Percentiles rank a stretch among this genome's conserved stretches.
These are phyloP conservation scores for Phytophthora hybrid DNA, from an alignment of 352 stramenopile genomes.

Conservation along the genomic window DNA sequence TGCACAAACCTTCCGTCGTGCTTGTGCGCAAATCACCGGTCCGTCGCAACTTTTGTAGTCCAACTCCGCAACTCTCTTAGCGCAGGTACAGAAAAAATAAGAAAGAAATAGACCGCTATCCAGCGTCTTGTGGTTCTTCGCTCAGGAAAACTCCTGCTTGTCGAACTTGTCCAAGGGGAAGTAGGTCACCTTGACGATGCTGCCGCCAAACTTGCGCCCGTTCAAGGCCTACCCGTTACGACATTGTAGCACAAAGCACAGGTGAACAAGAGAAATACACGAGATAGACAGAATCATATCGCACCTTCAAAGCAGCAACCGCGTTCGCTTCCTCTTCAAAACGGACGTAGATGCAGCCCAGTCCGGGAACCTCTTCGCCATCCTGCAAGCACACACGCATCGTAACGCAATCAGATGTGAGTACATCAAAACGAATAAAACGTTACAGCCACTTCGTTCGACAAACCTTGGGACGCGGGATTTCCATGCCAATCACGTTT, in stretches of 20 bases:
- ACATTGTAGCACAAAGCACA: constrained; percentile 6
- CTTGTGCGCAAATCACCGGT: constrained; percentile 19
- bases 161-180: constrained; percentile 82
- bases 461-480: constrained; percentile 83
- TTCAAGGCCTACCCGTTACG: constrained; percentile 63
- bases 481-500: constrained; percentile 71
- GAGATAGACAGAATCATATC: not conserved
- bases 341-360: constrained; percentile 86
- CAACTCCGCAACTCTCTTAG: constrained; percentile 31
- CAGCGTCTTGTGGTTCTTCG: constrained; percentile 16
- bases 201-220: constrained; percentile 88
- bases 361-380: constrained; percentile 56
- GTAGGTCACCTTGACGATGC: constrained; percentile 86
- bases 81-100: constrained; percentile 31
- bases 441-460: not conserved
- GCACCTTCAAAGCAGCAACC: constrained; percentile 71
- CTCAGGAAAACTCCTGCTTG: constrained; percentile 67
- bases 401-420: not conserved
- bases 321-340: constrained; percentile 71
- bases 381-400: constrained; percentile 49
- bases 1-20: constrained; percentile 47
- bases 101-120: constrained; percentile 31
- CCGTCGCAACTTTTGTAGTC: constrained; percentile 20
- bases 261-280: constrained; percentile 8
- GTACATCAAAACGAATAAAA: not conserved